Evolutionary conservation across 2,329 filamentous ascomycete species (phyloP).

Genomic region (Aspergillus fischeri): DNA sequence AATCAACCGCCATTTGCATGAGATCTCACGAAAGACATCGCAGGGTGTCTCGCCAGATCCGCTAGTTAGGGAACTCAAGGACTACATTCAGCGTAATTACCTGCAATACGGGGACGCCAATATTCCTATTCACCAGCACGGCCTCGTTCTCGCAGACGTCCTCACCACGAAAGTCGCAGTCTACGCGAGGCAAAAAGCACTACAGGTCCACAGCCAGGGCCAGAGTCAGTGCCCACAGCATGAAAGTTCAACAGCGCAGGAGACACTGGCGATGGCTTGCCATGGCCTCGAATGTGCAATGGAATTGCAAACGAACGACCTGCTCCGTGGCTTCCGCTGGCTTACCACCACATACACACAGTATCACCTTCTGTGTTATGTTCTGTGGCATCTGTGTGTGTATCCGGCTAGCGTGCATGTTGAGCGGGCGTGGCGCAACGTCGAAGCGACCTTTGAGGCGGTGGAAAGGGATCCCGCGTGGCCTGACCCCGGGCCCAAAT

Average conservation of each 20-base stretch:
- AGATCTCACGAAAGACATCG: conserved; percentile 30
- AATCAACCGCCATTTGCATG: conserved; percentile 28
- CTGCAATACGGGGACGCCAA: conserved; percentile 51
- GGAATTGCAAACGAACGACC: conserved; percentile 32
- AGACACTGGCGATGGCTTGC: conserved; percentile 33
- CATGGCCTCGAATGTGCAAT: conserved; percentile 32
- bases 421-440: conserved; percentile 30
- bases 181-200: conserved; percentile 22
- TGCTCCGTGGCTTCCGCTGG: conserved; percentile 39
- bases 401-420: conserved; percentile 28
- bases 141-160: conserved; percentile 23
- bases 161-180: conserved; percentile 36
- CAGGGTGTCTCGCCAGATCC: conserved; percentile 29
- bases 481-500: conserved; percentile 21
- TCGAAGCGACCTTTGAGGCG: conserved; percentile 14
- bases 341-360: conserved; percentile 39
- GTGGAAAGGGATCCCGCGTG: conserved; percentile 13
- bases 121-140: conserved; percentile 43
- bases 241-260: conserved; percentile 16
- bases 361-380: conserved; percentile 43
- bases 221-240: conserved; percentile 7
- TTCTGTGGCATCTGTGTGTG: conserved; percentile 44
- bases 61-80: conserved; percentile 42
- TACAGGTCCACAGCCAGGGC: neutral
- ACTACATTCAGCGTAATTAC: conserved; percentile 47